Conservation (phyloP, 1,284 basidiomycete genomes). For the Sporisorium sorghi region DNA sequence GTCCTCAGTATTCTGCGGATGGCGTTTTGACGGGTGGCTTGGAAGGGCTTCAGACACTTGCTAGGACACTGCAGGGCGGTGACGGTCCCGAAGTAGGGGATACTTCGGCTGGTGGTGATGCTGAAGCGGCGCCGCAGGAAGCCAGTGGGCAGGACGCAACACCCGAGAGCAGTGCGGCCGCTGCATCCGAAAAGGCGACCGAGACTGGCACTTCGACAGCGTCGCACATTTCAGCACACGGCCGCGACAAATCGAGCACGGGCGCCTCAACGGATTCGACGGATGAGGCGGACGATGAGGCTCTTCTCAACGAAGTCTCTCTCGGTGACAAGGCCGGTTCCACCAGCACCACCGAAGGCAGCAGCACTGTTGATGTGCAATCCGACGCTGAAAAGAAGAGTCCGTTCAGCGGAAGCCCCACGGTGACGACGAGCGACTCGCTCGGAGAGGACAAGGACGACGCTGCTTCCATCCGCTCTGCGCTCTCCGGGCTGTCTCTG, state of each 20-base stretch:
- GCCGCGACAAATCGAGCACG: conserved; percentile 47
- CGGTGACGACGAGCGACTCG: conserved; percentile 32
- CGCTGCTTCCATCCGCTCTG: conserved; percentile 52
- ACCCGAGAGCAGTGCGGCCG: neutral
- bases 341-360: conserved; percentile 3
- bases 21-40: conserved; percentile 66
- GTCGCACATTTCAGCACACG: conserved; percentile 18
- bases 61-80: conserved; percentile 60
- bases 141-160: neutral
- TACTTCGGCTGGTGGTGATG: conserved; percentile 20
- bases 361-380: conserved; percentile 1
- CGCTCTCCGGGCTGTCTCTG: conserved; percentile 60
- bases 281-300: conserved; percentile 62
- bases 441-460: conserved; percentile 34
- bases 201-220: neutral
- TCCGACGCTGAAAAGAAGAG: conserved; percentile 9
- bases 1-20: conserved; percentile 64
- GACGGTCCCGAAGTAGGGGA: conserved; percentile 53
- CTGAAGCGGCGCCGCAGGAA: conserved; percentile 4
- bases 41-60: conserved; percentile 67
- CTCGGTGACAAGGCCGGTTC: conserved; percentile 32
- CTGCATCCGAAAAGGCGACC: conserved; percentile 1
- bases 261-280: conserved; percentile 52
- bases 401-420: conserved; percentile 13
- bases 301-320: conserved; percentile 60